Conservation (phyloP, 176 grass and related monocot species). For the Poa pratensis region DNA sequence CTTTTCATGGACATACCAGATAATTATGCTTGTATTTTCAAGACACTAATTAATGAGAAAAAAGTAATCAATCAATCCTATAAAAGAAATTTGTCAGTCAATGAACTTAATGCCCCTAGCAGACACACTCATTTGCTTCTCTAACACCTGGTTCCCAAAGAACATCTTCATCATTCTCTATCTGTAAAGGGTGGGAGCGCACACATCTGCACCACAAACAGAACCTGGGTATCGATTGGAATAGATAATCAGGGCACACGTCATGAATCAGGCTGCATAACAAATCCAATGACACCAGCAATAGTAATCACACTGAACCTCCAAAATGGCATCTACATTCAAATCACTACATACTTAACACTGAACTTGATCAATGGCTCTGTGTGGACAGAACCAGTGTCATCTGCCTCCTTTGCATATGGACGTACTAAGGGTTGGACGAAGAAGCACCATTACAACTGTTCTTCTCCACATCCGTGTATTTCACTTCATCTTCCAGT, state of each 20-base stretch:
- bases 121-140: conserved; percentile 63
- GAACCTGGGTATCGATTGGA: background rate
- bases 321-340: conserved; percentile 23
- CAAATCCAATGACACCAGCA: background rate
- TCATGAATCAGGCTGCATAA: background rate
- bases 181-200: conserved; percentile 44
- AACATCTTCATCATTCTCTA: conserved; percentile 81
- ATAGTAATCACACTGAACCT: conserved; percentile 15
- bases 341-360: conserved; percentile 16
- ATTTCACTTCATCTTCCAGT: conserved; percentile 12
- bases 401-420: background rate
- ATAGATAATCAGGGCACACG: background rate
- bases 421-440: background rate
- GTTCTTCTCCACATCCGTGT: background rate
- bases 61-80: background rate
- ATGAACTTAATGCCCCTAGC: conserved; percentile 80
- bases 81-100: conserved; percentile 57
- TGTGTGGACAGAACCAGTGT: background rate
- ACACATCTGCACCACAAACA: background rate
- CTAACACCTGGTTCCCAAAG: conserved; percentile 55
- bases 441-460: background rate
- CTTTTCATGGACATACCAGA: too few species aligned
- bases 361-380: background rate
- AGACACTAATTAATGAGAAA: background rate
- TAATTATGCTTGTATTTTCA: too few species aligned